Percentiles rank a stretch among this genome's conserved stretches.
These are phyloP conservation scores for Gossypium trilobum DNA, from an alignment of 441 rosid genomes.

Conservation along the genomic window DNA sequence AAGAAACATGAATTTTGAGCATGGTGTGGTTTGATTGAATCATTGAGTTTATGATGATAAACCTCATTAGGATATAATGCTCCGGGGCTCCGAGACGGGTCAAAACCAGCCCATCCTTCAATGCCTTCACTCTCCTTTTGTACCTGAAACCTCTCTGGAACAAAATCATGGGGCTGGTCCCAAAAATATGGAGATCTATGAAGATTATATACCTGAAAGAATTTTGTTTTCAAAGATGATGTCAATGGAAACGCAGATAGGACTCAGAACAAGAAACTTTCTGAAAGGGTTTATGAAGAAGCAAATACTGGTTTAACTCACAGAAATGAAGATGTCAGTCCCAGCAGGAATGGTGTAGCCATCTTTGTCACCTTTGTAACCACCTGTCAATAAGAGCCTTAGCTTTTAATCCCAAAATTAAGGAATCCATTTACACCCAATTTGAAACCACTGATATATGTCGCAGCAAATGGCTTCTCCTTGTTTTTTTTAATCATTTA, in stretches of 20 bases:
- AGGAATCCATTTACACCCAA: background rate
- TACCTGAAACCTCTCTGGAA: slow-evolving; percentile 69
- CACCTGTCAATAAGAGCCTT: slow-evolving; percentile 40
- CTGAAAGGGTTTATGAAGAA: background rate
- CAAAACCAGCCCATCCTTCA: slow-evolving; percentile 86
- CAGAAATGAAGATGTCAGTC: slow-evolving; percentile 81
- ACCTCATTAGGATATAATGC: slow-evolving; percentile 90
- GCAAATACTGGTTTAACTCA: slow-evolving; percentile 29
- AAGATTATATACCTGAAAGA: slow-evolving; percentile 66
- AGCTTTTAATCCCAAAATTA: background rate
- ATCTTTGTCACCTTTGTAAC: slow-evolving; percentile 59
- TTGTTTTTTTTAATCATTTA: background rate
- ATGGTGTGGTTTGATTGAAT: background rate
- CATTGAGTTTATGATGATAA: background rate
- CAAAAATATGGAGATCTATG: slow-evolving; percentile 87
- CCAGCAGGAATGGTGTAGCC: slow-evolving; percentile 72
- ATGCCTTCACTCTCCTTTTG: slow-evolving; percentile 41
- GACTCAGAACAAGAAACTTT: background rate
- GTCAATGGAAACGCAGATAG: background rate
- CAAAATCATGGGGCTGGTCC: slow-evolving; percentile 64
- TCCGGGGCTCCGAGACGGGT: slow-evolving; percentile 83
- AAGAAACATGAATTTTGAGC: background rate
- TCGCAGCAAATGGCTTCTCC: background rate
- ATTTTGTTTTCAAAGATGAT: background rate
- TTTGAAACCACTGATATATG: background rate